phyloP scores from a whole-genome alignment of 2,329 filamentous ascomycete genomes.

The Ceratocystis variospora region DNA sequence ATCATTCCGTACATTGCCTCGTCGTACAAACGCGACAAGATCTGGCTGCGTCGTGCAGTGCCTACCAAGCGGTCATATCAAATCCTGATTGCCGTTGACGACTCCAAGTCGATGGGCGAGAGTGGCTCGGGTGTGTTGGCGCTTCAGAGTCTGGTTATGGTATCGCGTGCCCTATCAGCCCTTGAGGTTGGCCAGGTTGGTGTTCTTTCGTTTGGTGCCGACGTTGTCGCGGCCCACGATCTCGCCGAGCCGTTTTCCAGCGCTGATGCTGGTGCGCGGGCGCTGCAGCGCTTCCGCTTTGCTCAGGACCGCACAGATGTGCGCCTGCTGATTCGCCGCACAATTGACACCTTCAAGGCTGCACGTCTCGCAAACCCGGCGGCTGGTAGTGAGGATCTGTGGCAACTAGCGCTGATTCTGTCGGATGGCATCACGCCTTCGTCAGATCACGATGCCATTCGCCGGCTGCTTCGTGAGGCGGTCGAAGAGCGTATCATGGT shows the following conservation, averaged over 20 bases:
- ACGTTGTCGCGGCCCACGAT: conserved; percentile 68
- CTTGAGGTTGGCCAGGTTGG: conserved; percentile 91
- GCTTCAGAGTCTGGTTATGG: conserved; percentile 86
- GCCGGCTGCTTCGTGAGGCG: conserved; percentile 69
- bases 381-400: conserved; percentile 53
- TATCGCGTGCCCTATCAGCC: conserved; percentile 76
- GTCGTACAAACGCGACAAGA: conserved; percentile 97
- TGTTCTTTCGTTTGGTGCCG: conserved; percentile 75
- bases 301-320: conserved; percentile 78
- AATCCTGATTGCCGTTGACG: conserved; percentile 93
- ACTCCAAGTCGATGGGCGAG: conserved; percentile 88
- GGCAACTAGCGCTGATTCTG: conserved; percentile 88
- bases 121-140: conserved; percentile 61
- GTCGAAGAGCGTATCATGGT: conserved; percentile 94
- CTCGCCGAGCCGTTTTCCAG: conserved; percentile 73
- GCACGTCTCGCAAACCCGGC: conserved; percentile 45
- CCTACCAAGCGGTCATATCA: conserved; percentile 93
- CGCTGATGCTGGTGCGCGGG: conserved; percentile 20
- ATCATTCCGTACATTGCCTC: conserved; percentile 99
- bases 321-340: conserved; percentile 58
- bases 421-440: conserved; percentile 85
- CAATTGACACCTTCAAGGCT: conserved; percentile 66
- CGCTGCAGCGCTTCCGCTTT: conserved; percentile 57
- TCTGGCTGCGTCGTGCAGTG: conserved; percentile 91
- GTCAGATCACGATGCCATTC: conserved; percentile 65